Evolutionary conservation across 495 filamentous ascomycete species (phyloP), one percentile per base, ranked within the genome.

Genomic region (Astrocystis sublimbata): DNA sequence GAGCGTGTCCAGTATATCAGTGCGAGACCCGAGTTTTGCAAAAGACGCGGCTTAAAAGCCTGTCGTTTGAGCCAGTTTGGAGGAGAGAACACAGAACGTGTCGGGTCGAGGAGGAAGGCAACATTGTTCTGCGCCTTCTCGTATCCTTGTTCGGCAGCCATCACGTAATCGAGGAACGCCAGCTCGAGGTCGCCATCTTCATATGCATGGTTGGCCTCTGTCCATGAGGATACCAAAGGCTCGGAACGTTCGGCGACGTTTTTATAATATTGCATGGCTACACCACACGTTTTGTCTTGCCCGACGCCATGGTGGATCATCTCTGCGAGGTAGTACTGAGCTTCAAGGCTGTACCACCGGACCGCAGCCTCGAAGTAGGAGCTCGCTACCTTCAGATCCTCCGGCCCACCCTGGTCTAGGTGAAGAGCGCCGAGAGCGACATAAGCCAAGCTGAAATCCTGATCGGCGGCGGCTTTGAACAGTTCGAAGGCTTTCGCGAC

Each of bases 1-100:
- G 93, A 96, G 33, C 94, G 89, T 4, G 94, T 97, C 93, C 93
- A 99, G 76, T 96, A 94, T 31, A 96, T 90, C 51, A 99, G 78
- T 2, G 94, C 93, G 1, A 97, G 81, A 0, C 83, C 78, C 0
- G 90, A 83, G 71, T 96, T 91, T 50, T 82, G 79, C 17, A 93
- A 81, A 17, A 91, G 72, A 7, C 77, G 71, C 6, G 82, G 73
- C 35, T 76, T 80, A 3, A 73, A 69, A 4, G 65, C 63, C 23
- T 65, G 67, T 12, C 64, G 69, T 23, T 73, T 74, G 5, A 79
- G 49, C 74, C 73, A 75, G 3, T 73, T 41, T 1, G 75, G 71
- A 2, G 80, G 60, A 35, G 78, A 70, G 26, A 84, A 69, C 47
- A 73, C 72, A 10, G 83, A 80, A 57, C 88, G 88, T 57, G 89